These are phyloP conservation scores for Edaphochlamys debaryana DNA, from an alignment of 139 green algal genomes.

Conservation along the genomic window DNA sequence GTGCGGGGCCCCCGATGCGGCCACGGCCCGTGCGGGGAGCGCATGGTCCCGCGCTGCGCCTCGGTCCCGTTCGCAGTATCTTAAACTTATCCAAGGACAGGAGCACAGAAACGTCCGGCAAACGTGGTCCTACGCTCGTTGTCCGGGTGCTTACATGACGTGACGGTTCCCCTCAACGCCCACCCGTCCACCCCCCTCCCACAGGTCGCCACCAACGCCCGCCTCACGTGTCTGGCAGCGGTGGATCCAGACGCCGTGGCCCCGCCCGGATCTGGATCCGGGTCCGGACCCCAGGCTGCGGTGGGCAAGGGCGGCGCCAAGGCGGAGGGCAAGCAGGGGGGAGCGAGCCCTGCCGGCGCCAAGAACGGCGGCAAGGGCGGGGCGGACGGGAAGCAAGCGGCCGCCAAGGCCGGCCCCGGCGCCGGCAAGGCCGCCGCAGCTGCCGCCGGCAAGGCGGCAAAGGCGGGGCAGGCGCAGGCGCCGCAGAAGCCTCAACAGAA, in stretches of 20 bases:
- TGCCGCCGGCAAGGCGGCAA: background rate
- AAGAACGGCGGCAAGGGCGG: background rate
- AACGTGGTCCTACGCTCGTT: no score
- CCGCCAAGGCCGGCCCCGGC: no score
- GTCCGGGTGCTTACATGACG: no score
- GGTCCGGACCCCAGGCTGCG: background rate
- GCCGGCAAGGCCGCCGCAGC: no score
- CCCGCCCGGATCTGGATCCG: background rate
- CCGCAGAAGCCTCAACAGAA: background rate
- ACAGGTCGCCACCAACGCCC: conserved; percentile 38
- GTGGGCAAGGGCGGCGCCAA: background rate
- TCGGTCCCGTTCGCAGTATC: no score
- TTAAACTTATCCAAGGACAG: no score
- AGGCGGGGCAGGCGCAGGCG: background rate
- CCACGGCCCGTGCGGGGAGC: no score
- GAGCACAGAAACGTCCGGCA: no score
- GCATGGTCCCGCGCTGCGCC: no score
- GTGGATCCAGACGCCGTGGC: conserved; percentile 7
- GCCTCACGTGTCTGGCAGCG: conserved; percentile 56
- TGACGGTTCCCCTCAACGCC: no score
- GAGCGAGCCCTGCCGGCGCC: background rate
- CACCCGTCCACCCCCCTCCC: no score
- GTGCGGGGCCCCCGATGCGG: no score
- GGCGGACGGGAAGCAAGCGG: background rate
- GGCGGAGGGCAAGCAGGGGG: background rate